Evolutionary conservation across 768 basidiomycete species (phyloP).

Genomic region (Mycena rebaudengoi): DNA sequence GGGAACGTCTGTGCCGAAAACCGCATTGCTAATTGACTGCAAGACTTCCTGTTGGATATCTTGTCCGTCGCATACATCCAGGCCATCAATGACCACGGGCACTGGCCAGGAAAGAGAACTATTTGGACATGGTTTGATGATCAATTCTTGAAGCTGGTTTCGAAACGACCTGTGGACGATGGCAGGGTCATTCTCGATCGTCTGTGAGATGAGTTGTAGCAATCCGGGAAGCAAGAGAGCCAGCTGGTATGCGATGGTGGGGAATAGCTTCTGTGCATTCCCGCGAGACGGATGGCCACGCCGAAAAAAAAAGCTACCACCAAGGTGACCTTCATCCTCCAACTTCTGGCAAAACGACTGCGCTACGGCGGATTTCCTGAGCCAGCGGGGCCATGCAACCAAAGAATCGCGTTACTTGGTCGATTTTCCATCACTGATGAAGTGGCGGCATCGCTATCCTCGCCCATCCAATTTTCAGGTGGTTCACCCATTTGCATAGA

Average conservation of each 20-base stretch:
- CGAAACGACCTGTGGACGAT: neutral
- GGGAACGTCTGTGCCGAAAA: neutral
- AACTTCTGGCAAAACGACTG: no score
- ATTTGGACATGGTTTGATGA: neutral
- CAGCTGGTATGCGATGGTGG: constrained; percentile 29
- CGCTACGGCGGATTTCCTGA: constrained; percentile 35
- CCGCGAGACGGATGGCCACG: neutral
- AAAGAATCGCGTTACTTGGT: no score
- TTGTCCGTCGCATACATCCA: constrained; percentile 34
- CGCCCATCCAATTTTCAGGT: no score
- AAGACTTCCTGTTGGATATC: constrained; percentile 25
- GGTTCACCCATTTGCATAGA: no score
- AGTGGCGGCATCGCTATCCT: no score
- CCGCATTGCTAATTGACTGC: neutral
- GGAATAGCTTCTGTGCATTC: neutral
- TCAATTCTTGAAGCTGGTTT: neutral
- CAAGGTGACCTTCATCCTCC: no score
- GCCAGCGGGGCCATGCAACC: no score
- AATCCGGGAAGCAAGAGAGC: constrained; percentile 11
- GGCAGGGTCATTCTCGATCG: neutral
- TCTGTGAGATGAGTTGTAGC: neutral
- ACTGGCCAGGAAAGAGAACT: neutral
- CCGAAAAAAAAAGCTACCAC: neutral
- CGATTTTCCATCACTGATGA: no score
- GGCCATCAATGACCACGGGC: constrained; percentile 33